Evolutionary conservation across 441 rosid genomes (phyloP).

Genomic region (Gossypium trilobum): DNA sequence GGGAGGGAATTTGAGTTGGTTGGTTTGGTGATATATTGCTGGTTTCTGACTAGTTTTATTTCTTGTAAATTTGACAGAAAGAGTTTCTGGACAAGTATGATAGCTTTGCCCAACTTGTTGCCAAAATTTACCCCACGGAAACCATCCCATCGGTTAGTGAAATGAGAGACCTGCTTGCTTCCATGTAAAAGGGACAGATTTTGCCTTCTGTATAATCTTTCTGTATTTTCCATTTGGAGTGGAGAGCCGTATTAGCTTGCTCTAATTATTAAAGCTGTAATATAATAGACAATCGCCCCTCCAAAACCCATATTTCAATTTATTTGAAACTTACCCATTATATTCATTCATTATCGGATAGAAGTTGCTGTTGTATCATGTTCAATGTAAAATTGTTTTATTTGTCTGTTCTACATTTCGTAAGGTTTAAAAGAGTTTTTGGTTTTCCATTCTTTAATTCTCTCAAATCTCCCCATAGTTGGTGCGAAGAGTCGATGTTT

Average conservation of each 20-base stretch:
- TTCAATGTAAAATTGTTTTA: background rate
- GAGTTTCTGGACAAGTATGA: slow-evolving; percentile 95
- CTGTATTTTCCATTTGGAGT: background rate
- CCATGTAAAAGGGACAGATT: slow-evolving; percentile 44
- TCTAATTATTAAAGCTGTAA: slow-evolving; percentile 21
- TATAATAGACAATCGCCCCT: background rate
- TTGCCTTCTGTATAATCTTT: slow-evolving; percentile 20
- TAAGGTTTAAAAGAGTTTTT: background rate
- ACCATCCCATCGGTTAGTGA: slow-evolving; percentile 58
- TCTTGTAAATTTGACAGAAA: slow-evolving; percentile 46
- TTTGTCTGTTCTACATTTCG: background rate
- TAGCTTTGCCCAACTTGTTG: slow-evolving; percentile 74
- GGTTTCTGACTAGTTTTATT: slow-evolving; percentile 4
- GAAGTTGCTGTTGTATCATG: slow-evolving; percentile 11
- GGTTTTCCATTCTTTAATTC: background rate
- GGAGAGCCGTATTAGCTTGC: slow-evolving; percentile 15
- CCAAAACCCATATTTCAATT: background rate
- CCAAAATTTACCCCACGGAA: slow-evolving; percentile 77
- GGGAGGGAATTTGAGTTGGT: background rate
- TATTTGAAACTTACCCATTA: background rate
- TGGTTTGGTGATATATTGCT: background rate
- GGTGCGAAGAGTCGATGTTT: background rate
- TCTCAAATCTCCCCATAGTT: background rate
- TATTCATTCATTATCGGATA: slow-evolving; percentile 9
- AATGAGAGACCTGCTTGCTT: slow-evolving; percentile 72